Percentiles rank a stretch among this genome's conserved stretches.
Evolutionary conservation across 768 basidiomycete genomes (phyloP).

Genomic region (Hydnomerulius pinastri): DNA sequence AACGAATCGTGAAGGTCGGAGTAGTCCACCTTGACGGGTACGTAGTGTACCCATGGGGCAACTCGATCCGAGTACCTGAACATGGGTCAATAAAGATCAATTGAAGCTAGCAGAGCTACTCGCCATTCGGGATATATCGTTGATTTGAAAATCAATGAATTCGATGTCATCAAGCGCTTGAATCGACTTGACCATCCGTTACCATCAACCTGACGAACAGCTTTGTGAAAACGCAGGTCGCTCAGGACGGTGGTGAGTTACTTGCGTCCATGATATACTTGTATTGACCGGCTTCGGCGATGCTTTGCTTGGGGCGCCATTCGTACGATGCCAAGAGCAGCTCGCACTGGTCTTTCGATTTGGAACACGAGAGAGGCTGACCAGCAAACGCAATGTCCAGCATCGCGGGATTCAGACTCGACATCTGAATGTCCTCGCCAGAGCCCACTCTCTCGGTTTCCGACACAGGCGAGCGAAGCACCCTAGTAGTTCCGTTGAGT

Average conservation of each 20-base stretch:
- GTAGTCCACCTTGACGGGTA: slow-evolving; percentile 61
- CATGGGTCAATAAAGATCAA: not conserved
- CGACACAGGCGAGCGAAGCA: slow-evolving; percentile 35
- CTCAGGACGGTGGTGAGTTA: not conserved
- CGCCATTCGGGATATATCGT: slow-evolving; percentile 72
- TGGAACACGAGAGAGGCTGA: slow-evolving; percentile 42
- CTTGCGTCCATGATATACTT: slow-evolving; percentile 57
- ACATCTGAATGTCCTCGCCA: slow-evolving; percentile 34
- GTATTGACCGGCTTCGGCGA: slow-evolving; percentile 48
- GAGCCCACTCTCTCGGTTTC: slow-evolving; percentile 33
- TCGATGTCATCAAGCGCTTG: slow-evolving; percentile 57
- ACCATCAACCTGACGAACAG: slow-evolving; percentile 47
- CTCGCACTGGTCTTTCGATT: slow-evolving; percentile 41
- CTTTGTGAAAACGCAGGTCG: not conserved
- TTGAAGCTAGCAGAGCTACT: slow-evolving; percentile 4
- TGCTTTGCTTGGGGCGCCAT: slow-evolving; percentile 44
- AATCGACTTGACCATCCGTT: slow-evolving; percentile 66
- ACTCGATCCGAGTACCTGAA: slow-evolving; percentile 52
- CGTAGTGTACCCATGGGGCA: slow-evolving; percentile 67
- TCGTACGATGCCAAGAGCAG: slow-evolving; percentile 45
- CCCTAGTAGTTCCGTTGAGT: slow-evolving; percentile 31
- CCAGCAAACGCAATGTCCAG: slow-evolving; percentile 58
- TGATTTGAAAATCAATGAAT: slow-evolving; percentile 60
- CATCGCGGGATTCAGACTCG: slow-evolving; percentile 48
- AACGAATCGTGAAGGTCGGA: slow-evolving; percentile 67